Base-by-base conservation (phyloP, 192 early-diverging fungal species). In the Coemansia sp. region DNA sequence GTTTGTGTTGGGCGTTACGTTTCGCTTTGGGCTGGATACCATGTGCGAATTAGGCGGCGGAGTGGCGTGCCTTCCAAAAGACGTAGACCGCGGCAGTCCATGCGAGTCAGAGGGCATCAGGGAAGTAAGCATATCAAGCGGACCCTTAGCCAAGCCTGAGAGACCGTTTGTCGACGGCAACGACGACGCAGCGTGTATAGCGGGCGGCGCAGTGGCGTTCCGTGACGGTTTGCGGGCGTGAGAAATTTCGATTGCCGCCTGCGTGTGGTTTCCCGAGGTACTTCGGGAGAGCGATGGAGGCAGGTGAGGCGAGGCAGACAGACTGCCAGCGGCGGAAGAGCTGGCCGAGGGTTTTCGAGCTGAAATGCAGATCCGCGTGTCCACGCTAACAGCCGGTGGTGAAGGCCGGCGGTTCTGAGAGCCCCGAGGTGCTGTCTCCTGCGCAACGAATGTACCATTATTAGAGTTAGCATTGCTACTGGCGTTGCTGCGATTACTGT, bases 331-430 rank as follows among this genome's bases (percentile, higher is more conserved):
- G 14, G 11, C 39, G 4, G 59, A 32, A 10, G 20, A 6, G 24
- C 61, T 52, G 39, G 61, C 62, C 39, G 61, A 32, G 51, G 68
- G 51, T 51, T 71, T 66, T n/a, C 72, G 72, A 39, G 72, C 66
- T 21, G 73, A 72, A 31, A 81, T 66, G 32, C 78, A 67, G 22
- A 81, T 81, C 52, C 66, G 73, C 24, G 65, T 63, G 56, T 75
- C 78, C 3, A 61, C 61, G 5, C 29, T 51, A 6, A 46, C 39
- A 6, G 75, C 54, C 20, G 75, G 58, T 19, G 62, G 72, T 25
- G 54, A 25, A 30, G 29, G 55, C 30, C 31, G 62, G 21, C 24
- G 36, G 46, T 19, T 23, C 56, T 25, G 60, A 23, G 23, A 51
- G 53, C 39, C 19, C 21, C 51, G 61, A 21, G 50, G 20, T 32